phyloP scores from a whole-genome alignment of 192 early-diverging fungal species.

The Dissophora ornata region DNA sequence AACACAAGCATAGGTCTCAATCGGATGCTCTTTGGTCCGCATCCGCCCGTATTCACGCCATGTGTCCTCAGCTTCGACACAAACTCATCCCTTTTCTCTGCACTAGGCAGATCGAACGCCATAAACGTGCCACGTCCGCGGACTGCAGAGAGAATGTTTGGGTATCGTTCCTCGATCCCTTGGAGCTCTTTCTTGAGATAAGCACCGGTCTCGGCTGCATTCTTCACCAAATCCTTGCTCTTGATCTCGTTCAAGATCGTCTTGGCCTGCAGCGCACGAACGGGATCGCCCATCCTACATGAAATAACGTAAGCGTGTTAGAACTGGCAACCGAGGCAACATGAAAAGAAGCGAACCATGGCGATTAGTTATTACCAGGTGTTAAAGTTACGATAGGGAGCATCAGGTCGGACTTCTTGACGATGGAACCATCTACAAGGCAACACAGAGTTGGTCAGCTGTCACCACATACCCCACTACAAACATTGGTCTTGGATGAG shows the following conservation, averaged over 20 bases:
- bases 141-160: slow-evolving; percentile 60
- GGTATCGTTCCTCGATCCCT: slow-evolving; percentile 61
- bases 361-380: too few relatives aligned
- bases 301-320: slow-evolving; percentile 1
- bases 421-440: slow-evolving; percentile 71
- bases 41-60: slow-evolving; percentile 79
- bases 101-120: slow-evolving; percentile 73
- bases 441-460: too few relatives aligned
- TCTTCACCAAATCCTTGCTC: slow-evolving; percentile 62
- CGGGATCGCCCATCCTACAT: slow-evolving; percentile 72
- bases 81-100: slow-evolving; percentile 62
- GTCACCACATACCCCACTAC: too few relatives aligned
- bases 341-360: too few relatives aligned
- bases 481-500: too few relatives aligned
- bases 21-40: slow-evolving; percentile 67
- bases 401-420: slow-evolving; percentile 65
- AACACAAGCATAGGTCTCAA: slow-evolving; percentile 81
- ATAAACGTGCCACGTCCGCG: slow-evolving; percentile 76
- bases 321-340: too few relatives aligned
- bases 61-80: slow-evolving; percentile 64
- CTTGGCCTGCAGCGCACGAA: slow-evolving; percentile 70
- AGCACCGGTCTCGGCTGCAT: slow-evolving; percentile 61
- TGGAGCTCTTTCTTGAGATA: slow-evolving; percentile 68
- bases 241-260: slow-evolving; percentile 72
- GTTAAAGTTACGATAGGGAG: slow-evolving; percentile 77